These are phyloP conservation scores for Plasmodium falciparum DNA, from an alignment of 169 alveolate genomes.

Conservation along the genomic window DNA sequence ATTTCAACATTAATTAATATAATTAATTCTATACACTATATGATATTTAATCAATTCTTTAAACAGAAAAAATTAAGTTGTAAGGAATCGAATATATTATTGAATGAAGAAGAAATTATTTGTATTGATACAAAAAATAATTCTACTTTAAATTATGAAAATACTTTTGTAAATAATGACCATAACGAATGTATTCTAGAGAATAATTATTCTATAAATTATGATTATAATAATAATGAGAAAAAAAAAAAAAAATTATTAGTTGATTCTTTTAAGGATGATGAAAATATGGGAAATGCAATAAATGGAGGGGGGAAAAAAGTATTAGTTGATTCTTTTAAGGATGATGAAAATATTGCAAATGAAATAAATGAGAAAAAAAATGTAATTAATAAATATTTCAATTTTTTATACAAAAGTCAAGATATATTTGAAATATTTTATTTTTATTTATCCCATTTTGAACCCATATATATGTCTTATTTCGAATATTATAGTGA, in stretches of 20 bases:
- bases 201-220: background rate
- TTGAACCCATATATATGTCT: conserved; percentile 50
- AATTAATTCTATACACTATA: conserved; percentile 61
- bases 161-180: background rate
- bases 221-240: background rate
- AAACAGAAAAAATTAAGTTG: conserved; percentile 22
- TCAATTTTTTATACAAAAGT: conserved; percentile 24
- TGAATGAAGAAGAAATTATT: background rate
- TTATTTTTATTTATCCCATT: conserved; percentile 62
- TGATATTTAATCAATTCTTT: conserved; percentile 75
- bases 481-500: conserved; percentile 45
- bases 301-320: too few species aligned
- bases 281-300: background rate
- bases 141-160: background rate
- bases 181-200: background rate
- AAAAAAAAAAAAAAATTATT: background rate
- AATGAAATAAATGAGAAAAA: conserved; percentile 31
- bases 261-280: background rate
- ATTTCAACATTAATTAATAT: conserved; percentile 46
- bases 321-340: background rate
- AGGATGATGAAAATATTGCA: too few species aligned
- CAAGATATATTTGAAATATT: conserved; percentile 51
- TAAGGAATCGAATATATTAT: conserved; percentile 2
- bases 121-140: background rate
- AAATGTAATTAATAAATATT: conserved; percentile 22